Evolutionary conservation across 2,329 filamentous ascomycete species (phyloP).

Genomic region (Lecanosticta acicola): DNA sequence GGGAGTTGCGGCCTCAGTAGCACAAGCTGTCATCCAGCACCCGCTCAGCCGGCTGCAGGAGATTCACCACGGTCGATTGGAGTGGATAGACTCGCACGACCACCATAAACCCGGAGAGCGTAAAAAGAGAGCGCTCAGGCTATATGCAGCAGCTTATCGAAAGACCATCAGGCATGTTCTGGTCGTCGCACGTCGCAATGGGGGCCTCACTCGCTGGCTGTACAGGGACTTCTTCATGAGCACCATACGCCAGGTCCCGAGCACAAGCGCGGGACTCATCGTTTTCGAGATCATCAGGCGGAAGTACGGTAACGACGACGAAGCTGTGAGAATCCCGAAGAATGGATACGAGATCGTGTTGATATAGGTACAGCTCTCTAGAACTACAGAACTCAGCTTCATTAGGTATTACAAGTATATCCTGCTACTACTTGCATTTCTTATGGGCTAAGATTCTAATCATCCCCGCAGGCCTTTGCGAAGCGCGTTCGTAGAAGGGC

Average conservation of each 20-base stretch:
- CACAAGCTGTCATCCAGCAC: constrained; percentile 65
- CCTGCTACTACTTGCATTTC: no score
- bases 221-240: constrained; percentile 68
- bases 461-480: no score
- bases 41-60: constrained; percentile 66
- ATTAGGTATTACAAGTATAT: no score
- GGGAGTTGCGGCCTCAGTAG: constrained; percentile 61
- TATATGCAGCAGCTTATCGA: constrained; percentile 67
- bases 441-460: no score
- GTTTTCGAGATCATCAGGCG: constrained; percentile 71
- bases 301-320: constrained; percentile 61
- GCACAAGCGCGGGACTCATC: constrained; percentile 69
- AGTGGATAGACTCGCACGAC: constrained; percentile 60
- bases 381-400: no score
- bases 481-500: no score
- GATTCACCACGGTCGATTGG: constrained; percentile 66
- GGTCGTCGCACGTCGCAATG: constrained; percentile 53
- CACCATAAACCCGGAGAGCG: constrained; percentile 36
- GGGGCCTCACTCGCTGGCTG: constrained; percentile 57
- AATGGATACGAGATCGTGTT: constrained; percentile 69
- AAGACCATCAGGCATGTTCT: constrained; percentile 60
- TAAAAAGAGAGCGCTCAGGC: constrained; percentile 49
- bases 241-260: constrained; percentile 68
- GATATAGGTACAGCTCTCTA: no score
- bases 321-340: constrained; percentile 59